Base-by-base conservation (phyloP, 2,329 filamentous ascomycete species). In the Hansfordia pulvinata region DNA sequence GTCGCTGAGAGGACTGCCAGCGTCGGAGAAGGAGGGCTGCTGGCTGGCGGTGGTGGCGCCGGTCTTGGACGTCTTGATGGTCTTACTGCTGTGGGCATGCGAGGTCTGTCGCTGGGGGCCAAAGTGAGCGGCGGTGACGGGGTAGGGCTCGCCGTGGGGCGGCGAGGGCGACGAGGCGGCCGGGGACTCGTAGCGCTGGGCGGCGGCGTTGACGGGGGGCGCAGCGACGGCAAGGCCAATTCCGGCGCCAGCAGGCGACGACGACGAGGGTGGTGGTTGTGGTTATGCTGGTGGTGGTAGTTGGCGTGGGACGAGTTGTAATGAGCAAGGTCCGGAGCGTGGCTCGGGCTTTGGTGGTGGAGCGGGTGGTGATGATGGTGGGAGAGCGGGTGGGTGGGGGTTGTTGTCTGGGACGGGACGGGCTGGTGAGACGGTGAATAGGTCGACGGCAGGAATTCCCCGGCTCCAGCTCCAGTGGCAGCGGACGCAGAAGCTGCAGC, bases 101-200 rank as follows among this genome's bases (percentile, higher is more conserved):
- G 12, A 24, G 14, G 17, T 14, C 14, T 14, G 13, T 10, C 22
- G 8, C 13, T 14, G 22, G 17, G 6, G 23, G 17, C 23, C 23
- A 24, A 24, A 16, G 16, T 14, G 23, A 16, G 36, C 34, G 26
- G 31, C 27, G 32, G 22, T 7, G n/a, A 29, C 26, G 17, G 16
- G 21, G 18, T 20, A 19, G 37, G 42, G 29, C 40, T 40, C 32
- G 49, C 42, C 28, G 45, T 36, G 6, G 47, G 47, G 47, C 25
- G 58, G 46, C 37, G 53, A 46, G 40, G 64, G 60, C 29, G 64
- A 65, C 33, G 55, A 54, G 44, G 53, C 46, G 40, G 64, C 60
- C 29, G 64, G 65, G 33, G 55, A 54, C 44, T 62, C 56, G 38
- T 53, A 53, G 41, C 50, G 53, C 38, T 45, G 49, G 30, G 39